Evolutionary conservation across 257 asterid species (phyloP).

Genomic region (Eustoma russellianum): DNA sequence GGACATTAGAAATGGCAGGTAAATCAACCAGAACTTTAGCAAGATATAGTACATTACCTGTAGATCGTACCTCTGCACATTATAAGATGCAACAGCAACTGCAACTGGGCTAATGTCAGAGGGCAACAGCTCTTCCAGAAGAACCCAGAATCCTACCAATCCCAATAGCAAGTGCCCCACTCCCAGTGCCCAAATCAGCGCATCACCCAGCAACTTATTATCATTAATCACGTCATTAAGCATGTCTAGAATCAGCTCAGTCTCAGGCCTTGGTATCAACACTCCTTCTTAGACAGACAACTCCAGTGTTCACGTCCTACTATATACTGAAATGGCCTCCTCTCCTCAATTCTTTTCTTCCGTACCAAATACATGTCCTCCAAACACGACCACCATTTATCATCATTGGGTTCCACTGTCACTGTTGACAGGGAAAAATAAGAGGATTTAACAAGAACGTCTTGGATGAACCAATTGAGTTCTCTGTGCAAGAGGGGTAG

Average conservation of each 20-base stretch:
- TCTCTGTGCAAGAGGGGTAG: slow-evolving; percentile 56
- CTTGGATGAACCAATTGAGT: slow-evolving; percentile 76
- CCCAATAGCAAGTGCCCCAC: slow-evolving; percentile 89
- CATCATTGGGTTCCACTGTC: slow-evolving; percentile 3
- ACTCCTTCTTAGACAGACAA: slow-evolving; percentile 81
- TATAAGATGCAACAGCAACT: slow-evolving; percentile 53
- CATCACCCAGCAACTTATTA: slow-evolving; percentile 32
- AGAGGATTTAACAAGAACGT: slow-evolving; percentile 41
- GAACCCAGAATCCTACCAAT: slow-evolving; percentile 46
- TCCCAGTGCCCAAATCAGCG: slow-evolving; percentile 91
- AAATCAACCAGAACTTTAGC: too few species aligned
- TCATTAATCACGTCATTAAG: slow-evolving; percentile 38
- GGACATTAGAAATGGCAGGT: too few species aligned
- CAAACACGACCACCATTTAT: slow-evolving; percentile 28
- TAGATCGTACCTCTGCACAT: slow-evolving; percentile 66
- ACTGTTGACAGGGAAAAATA: neutral
- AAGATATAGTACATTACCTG: slow-evolving; percentile 37
- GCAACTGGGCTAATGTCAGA: slow-evolving; percentile 60
- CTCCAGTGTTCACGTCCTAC: slow-evolving; percentile 99
- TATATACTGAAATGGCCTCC: slow-evolving; percentile 81
- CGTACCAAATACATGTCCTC: slow-evolving; percentile 61
- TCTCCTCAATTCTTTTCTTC: slow-evolving; percentile 71
- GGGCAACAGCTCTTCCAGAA: slow-evolving; percentile 51
- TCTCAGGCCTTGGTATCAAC: slow-evolving; percentile 91
- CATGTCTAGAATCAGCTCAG: slow-evolving; percentile 71